Percentiles rank a stretch among this genome's conserved stretches.
Conservation (phyloP, 192 early-diverging fungal species). For the Coemansia sp. region DNA sequence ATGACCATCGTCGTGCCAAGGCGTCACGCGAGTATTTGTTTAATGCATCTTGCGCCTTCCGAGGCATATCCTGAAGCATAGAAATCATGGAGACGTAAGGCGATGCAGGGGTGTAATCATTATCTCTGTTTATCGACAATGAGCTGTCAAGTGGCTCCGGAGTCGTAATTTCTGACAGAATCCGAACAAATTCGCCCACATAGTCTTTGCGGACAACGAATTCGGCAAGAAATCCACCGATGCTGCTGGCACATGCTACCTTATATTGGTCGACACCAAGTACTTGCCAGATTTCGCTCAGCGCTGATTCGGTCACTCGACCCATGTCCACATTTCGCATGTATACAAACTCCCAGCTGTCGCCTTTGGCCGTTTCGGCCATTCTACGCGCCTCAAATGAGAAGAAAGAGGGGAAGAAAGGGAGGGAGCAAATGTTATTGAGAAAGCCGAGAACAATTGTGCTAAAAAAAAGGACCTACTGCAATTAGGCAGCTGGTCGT, state of each 20-base stretch:
- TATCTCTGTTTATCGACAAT: constrained; percentile 21
- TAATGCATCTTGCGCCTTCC: constrained; percentile 24
- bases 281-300: constrained; percentile 23
- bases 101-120: constrained; percentile 22
- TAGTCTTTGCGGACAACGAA: constrained; percentile 31
- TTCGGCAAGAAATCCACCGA: constrained; percentile 40
- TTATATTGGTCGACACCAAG: constrained; percentile 19
- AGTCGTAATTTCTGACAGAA: constrained; percentile 8
- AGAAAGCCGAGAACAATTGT: no score
- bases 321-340: constrained; percentile 52
- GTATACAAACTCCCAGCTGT: constrained; percentile 43
- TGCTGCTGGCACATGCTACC: constrained; percentile 25
- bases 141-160: constrained; percentile 18
- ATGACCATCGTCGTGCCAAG: constrained; percentile 31
- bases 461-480: no score
- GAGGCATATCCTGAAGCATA: constrained; percentile 12
- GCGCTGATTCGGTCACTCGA: constrained; percentile 12
- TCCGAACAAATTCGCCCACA: constrained; percentile 9
- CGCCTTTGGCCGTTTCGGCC: neutral
- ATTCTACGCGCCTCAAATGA: neutral
- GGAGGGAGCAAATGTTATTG: no score
- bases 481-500: no score
- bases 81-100: constrained; percentile 26
- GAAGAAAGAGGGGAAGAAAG: neutral
- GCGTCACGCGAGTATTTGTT: constrained; percentile 30